A percentile compares a stretch with the other conserved stretches of the same genome.
phyloP scores from a whole-genome alignment of 2,329 filamentous ascomycete genomes.

The Teratosphaeria nubilosa region DNA sequence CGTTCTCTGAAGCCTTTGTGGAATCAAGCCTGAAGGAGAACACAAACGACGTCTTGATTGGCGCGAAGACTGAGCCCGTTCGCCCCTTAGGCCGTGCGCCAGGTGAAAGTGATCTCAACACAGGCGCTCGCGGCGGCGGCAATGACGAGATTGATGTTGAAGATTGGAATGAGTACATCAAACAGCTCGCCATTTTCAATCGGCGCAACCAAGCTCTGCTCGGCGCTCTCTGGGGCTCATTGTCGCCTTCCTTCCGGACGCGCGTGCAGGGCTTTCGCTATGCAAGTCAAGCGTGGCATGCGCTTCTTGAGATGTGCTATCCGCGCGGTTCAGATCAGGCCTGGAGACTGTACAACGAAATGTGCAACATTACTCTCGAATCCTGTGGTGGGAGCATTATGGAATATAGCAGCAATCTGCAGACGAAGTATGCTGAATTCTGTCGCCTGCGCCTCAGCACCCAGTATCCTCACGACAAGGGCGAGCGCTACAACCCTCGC shows the following conservation, averaged over 20 bases:
- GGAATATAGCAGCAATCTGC: conserved; percentile 18
- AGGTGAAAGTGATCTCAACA: not conserved
- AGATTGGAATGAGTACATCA: conserved; percentile 25
- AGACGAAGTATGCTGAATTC: conserved; percentile 16
- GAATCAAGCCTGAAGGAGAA: conserved; percentile 23
- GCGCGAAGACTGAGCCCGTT: conserved; percentile 19
- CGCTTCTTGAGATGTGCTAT: conserved; percentile 20
- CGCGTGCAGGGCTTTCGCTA: conserved; percentile 13
- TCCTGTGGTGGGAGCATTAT: conserved; percentile 13
- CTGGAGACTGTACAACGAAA: conserved; percentile 16
- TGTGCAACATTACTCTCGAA: conserved; percentile 16
- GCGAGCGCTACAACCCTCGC: not conserved
- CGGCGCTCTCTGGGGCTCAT: conserved; percentile 13
- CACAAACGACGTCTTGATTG: conserved; percentile 19
- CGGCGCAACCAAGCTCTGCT: conserved; percentile 21
- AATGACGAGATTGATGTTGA: conserved; percentile 15
- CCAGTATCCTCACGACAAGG: conserved; percentile 3
- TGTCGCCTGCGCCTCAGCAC: conserved; percentile 13
- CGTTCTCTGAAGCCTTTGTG: conserved; percentile 18
- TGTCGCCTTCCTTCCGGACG: conserved; percentile 16
- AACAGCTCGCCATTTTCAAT: conserved; percentile 23
- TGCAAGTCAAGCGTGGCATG: conserved; percentile 18
- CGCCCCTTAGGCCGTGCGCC: conserved; percentile 6
- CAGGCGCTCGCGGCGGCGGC: not conserved
- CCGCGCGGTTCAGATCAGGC: conserved; percentile 20